Percentiles rank a stretch among this genome's conserved stretches.
Conservation (phyloP, 164 flowering plant genomes). For the Cinnamomum chago region DNA sequence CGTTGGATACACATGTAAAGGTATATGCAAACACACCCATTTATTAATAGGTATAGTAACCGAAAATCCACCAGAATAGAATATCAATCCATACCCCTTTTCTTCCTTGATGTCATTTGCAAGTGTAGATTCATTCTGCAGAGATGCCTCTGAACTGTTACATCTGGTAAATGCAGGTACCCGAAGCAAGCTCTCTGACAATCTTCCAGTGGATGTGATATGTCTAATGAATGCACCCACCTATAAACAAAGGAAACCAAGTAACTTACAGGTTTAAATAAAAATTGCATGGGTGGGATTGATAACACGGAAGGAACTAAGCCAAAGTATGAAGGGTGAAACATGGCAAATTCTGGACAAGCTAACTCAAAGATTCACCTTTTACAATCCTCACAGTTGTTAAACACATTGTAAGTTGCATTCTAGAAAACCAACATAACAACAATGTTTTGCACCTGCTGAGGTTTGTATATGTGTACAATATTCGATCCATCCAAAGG, state of each 20-base stretch:
- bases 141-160: slow-evolving; percentile 41
- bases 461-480: no score
- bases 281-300: neutral
- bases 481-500: no score
- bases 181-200: slow-evolving; percentile 23
- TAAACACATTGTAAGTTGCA: no score
- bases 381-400: no score
- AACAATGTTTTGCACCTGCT: no score
- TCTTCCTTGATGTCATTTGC: slow-evolving; percentile 18
- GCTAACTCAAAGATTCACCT: no score
- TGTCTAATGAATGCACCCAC: slow-evolving; percentile 18
- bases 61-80: neutral
- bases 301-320: neutral
- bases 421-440: no score
- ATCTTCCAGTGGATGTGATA: slow-evolving; percentile 30
- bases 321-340: neutral
- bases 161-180: slow-evolving; percentile 27
- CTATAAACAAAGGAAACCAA: slow-evolving; percentile 10
- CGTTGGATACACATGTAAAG: no score
- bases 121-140: slow-evolving; percentile 34
- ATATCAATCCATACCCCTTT: slow-evolving; percentile 7
- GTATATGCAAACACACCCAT: no score
- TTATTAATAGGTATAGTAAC: neutral
- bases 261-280: neutral
- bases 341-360: no score